Base-by-base conservation (phyloP, 108 stramenopile species). In the Phaeodactylum tricornutum region DNA sequence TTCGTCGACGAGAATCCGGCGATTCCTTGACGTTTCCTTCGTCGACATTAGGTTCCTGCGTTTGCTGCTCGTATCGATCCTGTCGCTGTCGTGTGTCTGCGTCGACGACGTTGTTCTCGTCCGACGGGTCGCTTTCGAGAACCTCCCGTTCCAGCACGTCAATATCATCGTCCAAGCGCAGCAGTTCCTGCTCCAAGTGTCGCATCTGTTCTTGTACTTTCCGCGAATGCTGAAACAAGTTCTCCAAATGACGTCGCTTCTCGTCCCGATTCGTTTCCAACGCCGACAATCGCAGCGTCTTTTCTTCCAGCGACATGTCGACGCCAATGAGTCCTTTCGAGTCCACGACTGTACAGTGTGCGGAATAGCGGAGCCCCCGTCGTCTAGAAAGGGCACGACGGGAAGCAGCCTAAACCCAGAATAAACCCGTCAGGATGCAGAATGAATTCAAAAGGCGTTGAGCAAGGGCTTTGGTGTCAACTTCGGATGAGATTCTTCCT, bases 151-250 rank as follows among this genome's bases (percentile, higher is more conserved):
- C 79, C 39, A 72, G 35, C 25, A 60, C 47, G 47, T 73, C 77
- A 48, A 85, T 81, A 17, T 67, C 47, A 21, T 67, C 79, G 43
- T 85, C 84, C 45, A 85, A 43, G 43, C 59, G 57, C 19, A 58
- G 53, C 20, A 85, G 45, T 11, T 74, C 67, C 9, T 66, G 49
- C 36, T 71, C 58, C 37, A 69, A 40, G 6, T 50, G 45, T 33
- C 62, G 43, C 54, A 80, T 69, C 47, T 64, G 59, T 20, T 50
- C 32, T 26, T 67, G 49, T 19, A 79, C 62, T 8, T 56, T 6
- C 5, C 4, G 16, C 19, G 4, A 9, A 20, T 41, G 39, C 39
- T 9, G 8, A 5, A 5, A 41, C 39, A 41, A 41, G 9, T 5
- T 5, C 5, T 41, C 39, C 39, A 41, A 4, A 15, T 41, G 6